Evolutionary conservation across 768 basidiomycete species (phyloP).

Genomic region (Xerocomellus chrysenteron): DNA sequence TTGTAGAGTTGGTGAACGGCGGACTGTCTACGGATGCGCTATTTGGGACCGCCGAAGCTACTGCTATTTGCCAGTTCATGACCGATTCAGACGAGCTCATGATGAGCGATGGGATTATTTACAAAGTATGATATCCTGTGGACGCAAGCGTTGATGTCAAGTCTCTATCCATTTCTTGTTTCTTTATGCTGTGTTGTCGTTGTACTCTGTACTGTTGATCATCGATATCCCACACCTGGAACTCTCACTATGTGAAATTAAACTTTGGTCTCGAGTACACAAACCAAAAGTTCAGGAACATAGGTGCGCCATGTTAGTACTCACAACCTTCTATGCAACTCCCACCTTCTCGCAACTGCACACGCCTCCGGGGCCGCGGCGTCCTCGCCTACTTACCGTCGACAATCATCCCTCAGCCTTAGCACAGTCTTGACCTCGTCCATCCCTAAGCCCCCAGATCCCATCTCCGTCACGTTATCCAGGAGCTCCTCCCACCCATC

Average conservation of each 20-base stretch:
- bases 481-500: conserved; percentile 52
- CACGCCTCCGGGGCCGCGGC: not conserved
- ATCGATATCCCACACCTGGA: not conserved
- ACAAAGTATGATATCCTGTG: conserved; percentile 59
- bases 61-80: conserved; percentile 72
- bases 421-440: conserved; percentile 62
- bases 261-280: not conserved
- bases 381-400: conserved; percentile 4
- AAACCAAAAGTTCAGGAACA: not conserved
- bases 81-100: conserved; percentile 71
- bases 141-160: not conserved
- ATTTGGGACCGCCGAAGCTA: conserved; percentile 83
- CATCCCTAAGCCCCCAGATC: conserved; percentile 58
- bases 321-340: not conserved
- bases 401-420: conserved; percentile 43
- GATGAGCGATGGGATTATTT: conserved; percentile 83
- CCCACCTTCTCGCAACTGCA: not conserved
- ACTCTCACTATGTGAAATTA: not conserved
- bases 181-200: not conserved
- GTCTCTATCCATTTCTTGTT: not conserved
- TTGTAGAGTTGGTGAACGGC: conserved; percentile 75
- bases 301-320: not conserved
- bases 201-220: not conserved
- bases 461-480: conserved; percentile 49
- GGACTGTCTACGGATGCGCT: conserved; percentile 65